Conservation (phyloP, 148 eudicot species). For the Gaultheria prostrata region DNA sequence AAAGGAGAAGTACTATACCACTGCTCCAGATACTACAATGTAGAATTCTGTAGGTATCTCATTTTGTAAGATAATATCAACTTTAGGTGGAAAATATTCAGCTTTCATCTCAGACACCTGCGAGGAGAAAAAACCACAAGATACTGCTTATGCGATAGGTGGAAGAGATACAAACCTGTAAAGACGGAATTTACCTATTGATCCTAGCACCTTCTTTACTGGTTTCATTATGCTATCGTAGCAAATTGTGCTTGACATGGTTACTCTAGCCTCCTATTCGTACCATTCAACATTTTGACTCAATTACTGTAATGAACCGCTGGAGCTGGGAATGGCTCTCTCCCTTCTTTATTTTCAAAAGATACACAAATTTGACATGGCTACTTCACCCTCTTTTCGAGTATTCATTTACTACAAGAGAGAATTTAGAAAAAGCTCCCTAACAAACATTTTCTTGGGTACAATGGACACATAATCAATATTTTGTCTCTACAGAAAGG, state of each 20-base stretch:
- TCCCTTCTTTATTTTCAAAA: not conserved
- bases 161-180: not conserved
- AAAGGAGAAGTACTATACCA: conserved; percentile 34
- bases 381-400: not conserved
- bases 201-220: not conserved
- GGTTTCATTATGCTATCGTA: not conserved
- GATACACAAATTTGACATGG: not conserved
- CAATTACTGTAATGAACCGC: not conserved
- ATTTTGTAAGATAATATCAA: conserved; percentile 54
- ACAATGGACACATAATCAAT: not conserved
- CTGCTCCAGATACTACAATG: conserved; percentile 50
- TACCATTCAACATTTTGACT: not conserved
- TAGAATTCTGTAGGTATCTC: conserved; percentile 61
- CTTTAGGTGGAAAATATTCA: conserved; percentile 58
- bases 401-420: not conserved
- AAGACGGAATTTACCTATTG: not conserved
- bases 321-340: not conserved
- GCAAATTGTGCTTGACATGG: not conserved
- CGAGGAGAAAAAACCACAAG: conserved; percentile 6
- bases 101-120: conserved; percentile 59
- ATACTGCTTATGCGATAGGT: not conserved
- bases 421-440: not conserved
- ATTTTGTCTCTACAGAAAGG: not conserved
- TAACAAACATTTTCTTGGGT: not conserved
- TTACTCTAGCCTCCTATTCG: not conserved